Conservation (phyloP, 192 early-diverging fungal species). For the Coemansia sp. region DNA sequence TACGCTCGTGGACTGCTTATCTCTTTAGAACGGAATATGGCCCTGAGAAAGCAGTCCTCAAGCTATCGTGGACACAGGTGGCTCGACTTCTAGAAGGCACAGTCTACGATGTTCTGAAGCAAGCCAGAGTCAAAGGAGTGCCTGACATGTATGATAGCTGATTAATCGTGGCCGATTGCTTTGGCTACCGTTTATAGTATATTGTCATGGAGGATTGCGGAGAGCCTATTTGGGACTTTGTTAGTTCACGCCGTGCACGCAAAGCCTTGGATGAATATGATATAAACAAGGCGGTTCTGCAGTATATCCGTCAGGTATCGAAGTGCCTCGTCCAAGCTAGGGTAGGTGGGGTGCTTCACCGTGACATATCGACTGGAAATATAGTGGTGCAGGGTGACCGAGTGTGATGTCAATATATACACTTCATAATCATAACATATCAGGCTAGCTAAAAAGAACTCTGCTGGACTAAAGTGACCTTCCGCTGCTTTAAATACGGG, state of each 20-base stretch:
- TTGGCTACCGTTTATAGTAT: constrained; percentile 9
- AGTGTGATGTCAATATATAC: no score
- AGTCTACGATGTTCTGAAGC: constrained; percentile 3
- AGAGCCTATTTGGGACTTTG: not conserved
- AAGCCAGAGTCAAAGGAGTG: not conserved
- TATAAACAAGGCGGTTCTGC: not conserved
- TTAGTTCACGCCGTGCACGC: not conserved
- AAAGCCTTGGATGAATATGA: not conserved
- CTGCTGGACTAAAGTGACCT: no score
- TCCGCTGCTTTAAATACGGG: no score
- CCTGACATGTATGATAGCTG: constrained; percentile 6
- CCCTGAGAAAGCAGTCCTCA: not conserved
- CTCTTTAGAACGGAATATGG: not conserved
- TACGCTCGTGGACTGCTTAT: not conserved
- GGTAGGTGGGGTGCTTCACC: not conserved
- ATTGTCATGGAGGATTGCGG: constrained; percentile 4
- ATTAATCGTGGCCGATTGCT: not conserved
- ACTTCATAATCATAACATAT: no score
- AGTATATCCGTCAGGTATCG: not conserved
- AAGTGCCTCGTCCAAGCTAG: not conserved
- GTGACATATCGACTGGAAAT: constrained; percentile 18
- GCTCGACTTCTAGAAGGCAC: constrained; percentile 4
- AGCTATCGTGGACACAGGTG: constrained; percentile 6
- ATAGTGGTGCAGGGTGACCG: no score
- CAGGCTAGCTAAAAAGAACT: no score